Conservation (phyloP, 768 basidiomycete species). For the Calocera viscosa region DNA sequence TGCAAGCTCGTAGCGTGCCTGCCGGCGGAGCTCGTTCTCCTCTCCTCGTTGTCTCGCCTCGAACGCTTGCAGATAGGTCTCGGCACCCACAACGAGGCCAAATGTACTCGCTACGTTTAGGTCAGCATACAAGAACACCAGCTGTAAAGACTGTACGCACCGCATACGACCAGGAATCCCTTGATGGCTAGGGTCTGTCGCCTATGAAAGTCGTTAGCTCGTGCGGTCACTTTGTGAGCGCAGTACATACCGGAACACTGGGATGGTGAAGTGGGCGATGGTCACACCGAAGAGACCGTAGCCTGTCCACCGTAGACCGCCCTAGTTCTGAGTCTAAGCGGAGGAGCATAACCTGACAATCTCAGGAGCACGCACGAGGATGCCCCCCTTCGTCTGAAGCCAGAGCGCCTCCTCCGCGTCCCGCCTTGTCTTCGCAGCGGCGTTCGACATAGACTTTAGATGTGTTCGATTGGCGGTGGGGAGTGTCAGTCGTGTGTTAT, state of each 20-base stretch:
- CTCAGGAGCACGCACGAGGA: slow-evolving; percentile 16
- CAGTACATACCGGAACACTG: slow-evolving; percentile 22
- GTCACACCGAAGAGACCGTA: slow-evolving; percentile 22
- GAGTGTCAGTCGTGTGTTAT: not conserved
- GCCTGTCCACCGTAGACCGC: slow-evolving; percentile 23
- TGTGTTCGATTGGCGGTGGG: not conserved
- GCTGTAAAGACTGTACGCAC: slow-evolving; percentile 34
- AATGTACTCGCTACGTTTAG: slow-evolving; percentile 42
- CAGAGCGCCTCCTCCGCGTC: slow-evolving; percentile 2
- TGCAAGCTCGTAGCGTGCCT: slow-evolving; percentile 64
- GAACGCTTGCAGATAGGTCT: slow-evolving; percentile 58
- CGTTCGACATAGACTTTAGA: not conserved
- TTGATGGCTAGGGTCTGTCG: slow-evolving; percentile 74
- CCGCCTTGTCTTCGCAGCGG: not conserved
- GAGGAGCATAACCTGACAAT: not conserved
- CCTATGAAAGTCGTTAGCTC: slow-evolving; percentile 29
- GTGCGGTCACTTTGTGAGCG: not conserved
- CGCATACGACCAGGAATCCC: slow-evolving; percentile 58
- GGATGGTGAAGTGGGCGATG: slow-evolving; percentile 24
- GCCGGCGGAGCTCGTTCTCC: slow-evolving; percentile 55
- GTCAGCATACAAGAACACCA: not conserved
- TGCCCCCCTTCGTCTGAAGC: slow-evolving; percentile 22
- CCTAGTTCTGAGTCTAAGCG: slow-evolving; percentile 15
- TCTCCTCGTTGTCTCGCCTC: slow-evolving; percentile 52
- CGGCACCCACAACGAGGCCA: slow-evolving; percentile 64